Evolutionary conservation across 257 asterid species (phyloP).

Genomic region (Lavandula angustifolia): DNA sequence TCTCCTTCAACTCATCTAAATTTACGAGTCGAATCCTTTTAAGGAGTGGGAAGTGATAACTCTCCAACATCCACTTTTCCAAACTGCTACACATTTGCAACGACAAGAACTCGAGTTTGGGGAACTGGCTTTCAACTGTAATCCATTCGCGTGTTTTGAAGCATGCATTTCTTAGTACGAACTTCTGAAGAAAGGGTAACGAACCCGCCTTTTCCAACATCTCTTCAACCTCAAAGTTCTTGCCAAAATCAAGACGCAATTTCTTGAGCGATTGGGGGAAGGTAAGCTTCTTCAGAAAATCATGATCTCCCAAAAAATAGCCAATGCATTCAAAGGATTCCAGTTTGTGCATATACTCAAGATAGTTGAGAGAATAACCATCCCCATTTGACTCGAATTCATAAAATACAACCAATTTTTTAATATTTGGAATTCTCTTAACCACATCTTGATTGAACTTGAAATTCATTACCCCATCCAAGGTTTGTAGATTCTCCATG

Average conservation of each 20-base stretch:
- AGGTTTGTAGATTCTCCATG: slow-evolving; percentile 20
- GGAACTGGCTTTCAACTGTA: neutral
- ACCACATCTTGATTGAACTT: slow-evolving; percentile 16
- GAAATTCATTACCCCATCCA: too few species aligned
- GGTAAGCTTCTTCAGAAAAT: slow-evolving; percentile 1
- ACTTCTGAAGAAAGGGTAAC: neutral
- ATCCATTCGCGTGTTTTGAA: neutral
- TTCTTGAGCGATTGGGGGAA: slow-evolving; percentile 14
- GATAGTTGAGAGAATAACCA: too few species aligned
- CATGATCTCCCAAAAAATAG: too few species aligned
- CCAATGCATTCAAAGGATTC: neutral
- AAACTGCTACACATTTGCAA: too few species aligned
- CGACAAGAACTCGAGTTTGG: neutral
- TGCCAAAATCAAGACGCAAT: neutral
- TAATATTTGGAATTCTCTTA: slow-evolving; percentile 28
- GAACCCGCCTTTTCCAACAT: neutral
- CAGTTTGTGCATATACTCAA: too few species aligned
- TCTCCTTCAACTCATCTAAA: too few species aligned
- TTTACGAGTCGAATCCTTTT: neutral
- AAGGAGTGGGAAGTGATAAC: too few species aligned
- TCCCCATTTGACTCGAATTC: neutral
- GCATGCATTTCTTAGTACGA: neutral
- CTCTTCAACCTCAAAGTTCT: neutral
- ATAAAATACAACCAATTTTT: slow-evolving; percentile 5
- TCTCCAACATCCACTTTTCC: too few species aligned